A percentile compares a stretch with the other conserved stretches of the same genome.
Evolutionary conservation across 495 filamentous ascomycete genomes (phyloP).

Genomic region (Cladorrhinum samala): DNA sequence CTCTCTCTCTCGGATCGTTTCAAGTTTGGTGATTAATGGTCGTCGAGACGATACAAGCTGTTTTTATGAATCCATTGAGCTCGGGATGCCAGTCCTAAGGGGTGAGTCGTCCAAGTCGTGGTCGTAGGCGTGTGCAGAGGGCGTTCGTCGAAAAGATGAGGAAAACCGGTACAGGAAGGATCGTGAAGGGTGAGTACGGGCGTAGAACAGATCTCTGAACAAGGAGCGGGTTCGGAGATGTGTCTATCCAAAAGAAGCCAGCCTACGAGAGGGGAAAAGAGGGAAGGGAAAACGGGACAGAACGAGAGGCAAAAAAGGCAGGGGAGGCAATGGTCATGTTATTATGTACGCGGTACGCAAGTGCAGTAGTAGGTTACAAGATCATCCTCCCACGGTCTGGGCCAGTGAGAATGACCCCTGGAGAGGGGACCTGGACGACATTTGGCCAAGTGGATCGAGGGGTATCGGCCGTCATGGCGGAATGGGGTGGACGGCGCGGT

Average conservation of each 20-base stretch:
- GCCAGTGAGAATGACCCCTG: conserved; percentile 2
- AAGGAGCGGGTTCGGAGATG: conserved; percentile 22
- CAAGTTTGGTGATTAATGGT: not conserved
- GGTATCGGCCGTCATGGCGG: conserved; percentile 5
- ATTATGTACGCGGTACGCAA: conserved; percentile 12
- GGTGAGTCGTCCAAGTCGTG: not conserved
- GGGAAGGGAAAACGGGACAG: conserved; percentile 5
- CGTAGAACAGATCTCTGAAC: conserved; percentile 15
- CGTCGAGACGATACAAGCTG: not conserved
- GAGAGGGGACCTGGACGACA: too few relatives aligned
- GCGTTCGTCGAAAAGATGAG: not conserved
- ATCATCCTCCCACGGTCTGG: too few relatives aligned
- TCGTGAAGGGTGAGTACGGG: not conserved
- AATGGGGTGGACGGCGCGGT: conserved; percentile 3
- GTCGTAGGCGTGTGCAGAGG: not conserved
- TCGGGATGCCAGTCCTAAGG: conserved; percentile 5
- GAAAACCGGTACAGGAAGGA: not conserved
- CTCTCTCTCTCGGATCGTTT: not conserved
- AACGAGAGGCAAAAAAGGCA: not conserved
- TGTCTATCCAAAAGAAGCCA: conserved; percentile 1
- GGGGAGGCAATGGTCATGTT: conserved; percentile 2
- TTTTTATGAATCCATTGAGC: conserved; percentile 11
- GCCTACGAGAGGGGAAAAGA: not conserved
- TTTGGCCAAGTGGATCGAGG: conserved; percentile 10
- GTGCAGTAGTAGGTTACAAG: conserved; percentile 9